A percentile compares a stretch with the other conserved stretches of the same genome.
These are phyloP conservation scores for Mucor indicus DNA, from an alignment of 371 early-diverging fungal species.

Conservation along the genomic window DNA sequence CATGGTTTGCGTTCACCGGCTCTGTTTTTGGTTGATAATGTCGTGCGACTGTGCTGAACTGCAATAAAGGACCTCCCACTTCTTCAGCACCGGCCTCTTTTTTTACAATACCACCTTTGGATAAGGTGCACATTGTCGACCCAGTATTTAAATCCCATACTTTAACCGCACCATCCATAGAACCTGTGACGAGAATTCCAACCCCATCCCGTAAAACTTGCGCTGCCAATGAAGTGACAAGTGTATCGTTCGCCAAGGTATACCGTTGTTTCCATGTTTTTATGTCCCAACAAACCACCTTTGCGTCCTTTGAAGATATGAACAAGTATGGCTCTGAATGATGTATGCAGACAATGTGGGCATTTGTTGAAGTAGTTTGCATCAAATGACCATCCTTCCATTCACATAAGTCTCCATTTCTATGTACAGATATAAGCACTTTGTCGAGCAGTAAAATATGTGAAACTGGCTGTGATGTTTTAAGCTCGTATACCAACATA, in stretches of 20 bases:
- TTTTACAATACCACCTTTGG: slow-evolving; percentile 14
- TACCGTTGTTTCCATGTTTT: too few species aligned
- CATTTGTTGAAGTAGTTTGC: too few species aligned
- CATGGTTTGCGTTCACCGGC: slow-evolving; percentile 14
- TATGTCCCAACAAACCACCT: too few species aligned
- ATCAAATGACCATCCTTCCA: too few species aligned
- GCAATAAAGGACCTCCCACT: slow-evolving; percentile 11
- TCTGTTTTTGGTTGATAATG: neutral
- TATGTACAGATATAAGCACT: slow-evolving; percentile 25
- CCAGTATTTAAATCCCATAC: slow-evolving; percentile 79
- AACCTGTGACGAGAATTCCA: slow-evolving; percentile 49
- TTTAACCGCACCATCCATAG: slow-evolving; percentile 73
- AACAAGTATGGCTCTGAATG: too few species aligned
- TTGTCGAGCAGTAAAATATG: slow-evolving; percentile 2
- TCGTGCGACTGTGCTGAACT: slow-evolving; percentile 15
- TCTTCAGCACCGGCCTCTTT: slow-evolving; percentile 4
- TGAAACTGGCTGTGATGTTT: neutral
- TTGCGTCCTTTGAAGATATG: too few species aligned
- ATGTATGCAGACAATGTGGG: too few species aligned
- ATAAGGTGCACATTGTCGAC: slow-evolving; percentile 36
- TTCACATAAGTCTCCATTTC: slow-evolving; percentile 30
- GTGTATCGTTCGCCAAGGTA: too few species aligned
- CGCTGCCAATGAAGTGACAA: too few species aligned
- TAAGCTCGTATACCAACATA: slow-evolving; percentile 22
- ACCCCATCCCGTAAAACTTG: too few species aligned